These are phyloP conservation scores for Nyssa sinensis DNA, from an alignment of 148 eudicot genomes.

Conservation along the genomic window DNA sequence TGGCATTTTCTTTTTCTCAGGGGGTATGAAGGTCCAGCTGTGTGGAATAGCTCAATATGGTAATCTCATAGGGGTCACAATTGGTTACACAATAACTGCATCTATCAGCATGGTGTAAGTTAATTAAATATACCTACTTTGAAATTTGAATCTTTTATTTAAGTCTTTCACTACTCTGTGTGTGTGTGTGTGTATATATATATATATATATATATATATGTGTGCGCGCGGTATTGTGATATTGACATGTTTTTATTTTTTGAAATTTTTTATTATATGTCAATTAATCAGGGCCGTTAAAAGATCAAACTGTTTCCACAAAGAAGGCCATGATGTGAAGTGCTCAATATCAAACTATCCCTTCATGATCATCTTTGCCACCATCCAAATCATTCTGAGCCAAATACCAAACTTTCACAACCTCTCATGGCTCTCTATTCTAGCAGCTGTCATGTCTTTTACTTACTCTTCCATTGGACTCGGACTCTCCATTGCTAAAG, in stretches of 20 bases:
- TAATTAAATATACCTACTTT: neutral
- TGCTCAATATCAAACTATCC: slow-evolving; percentile 57
- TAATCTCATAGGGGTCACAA: slow-evolving; percentile 74
- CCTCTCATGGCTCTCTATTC: slow-evolving; percentile 78
- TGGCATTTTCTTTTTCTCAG: slow-evolving; percentile 28
- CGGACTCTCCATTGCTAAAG: slow-evolving; percentile 74
- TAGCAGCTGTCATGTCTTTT: slow-evolving; percentile 87
- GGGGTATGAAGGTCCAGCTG: slow-evolving; percentile 78
- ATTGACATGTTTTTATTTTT: too few species aligned
- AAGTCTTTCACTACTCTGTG: too few species aligned
- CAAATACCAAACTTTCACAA: slow-evolving; percentile 75
- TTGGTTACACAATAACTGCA: slow-evolving; percentile 93
- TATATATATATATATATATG: neutral
- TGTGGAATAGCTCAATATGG: slow-evolving; percentile 92
- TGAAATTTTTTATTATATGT: neutral
- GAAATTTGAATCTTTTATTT: too few species aligned
- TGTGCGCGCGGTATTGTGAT: too few species aligned
- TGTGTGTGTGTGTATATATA: neutral
- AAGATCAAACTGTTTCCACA: slow-evolving; percentile 78
- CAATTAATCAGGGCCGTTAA: slow-evolving; percentile 57
- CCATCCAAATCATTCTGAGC: slow-evolving; percentile 63
- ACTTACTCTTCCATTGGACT: slow-evolving; percentile 80
- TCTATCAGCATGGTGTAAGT: slow-evolving; percentile 96
- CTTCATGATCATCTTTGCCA: slow-evolving; percentile 60
- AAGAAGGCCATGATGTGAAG: slow-evolving; percentile 47